Conservation (phyloP, 129 eudicot species). For the Flaveria brownii region DNA sequence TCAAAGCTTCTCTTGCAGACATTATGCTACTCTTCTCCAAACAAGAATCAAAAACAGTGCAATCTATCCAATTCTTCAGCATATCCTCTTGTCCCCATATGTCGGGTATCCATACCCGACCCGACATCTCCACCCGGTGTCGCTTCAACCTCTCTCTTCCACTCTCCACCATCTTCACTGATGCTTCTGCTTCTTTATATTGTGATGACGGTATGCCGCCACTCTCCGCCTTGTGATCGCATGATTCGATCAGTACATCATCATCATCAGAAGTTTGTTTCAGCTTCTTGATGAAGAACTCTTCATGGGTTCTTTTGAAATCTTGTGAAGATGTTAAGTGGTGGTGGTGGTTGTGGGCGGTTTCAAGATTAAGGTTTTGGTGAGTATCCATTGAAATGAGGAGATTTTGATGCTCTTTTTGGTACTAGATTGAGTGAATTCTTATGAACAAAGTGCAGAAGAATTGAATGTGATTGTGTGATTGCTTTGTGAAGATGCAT, state of each 20-base stretch:
- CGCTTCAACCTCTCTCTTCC: slow-evolving; percentile 75
- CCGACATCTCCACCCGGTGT: slow-evolving; percentile 66
- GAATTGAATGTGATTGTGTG: not conserved
- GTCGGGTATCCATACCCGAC: slow-evolving; percentile 82
- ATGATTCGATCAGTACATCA: not conserved
- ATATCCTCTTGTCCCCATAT: slow-evolving; percentile 74
- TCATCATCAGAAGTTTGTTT: not conserved
- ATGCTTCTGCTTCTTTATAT: not conserved
- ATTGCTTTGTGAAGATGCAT: not conserved
- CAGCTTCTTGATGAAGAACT: not conserved
- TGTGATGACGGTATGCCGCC: too few species aligned
- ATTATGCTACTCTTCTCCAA: slow-evolving; percentile 36
- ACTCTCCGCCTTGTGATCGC: not conserved
- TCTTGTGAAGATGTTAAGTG: slow-evolving; percentile 14
- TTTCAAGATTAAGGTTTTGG: slow-evolving; percentile 17
- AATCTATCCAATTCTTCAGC: slow-evolving; percentile 64
- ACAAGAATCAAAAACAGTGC: slow-evolving; percentile 55
- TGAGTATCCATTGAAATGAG: slow-evolving; percentile 28
- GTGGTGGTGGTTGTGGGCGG: slow-evolving; percentile 3
- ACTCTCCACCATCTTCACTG: slow-evolving; percentile 17
- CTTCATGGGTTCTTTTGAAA: slow-evolving; percentile 23
- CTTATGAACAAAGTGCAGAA: not conserved
- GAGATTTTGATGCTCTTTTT: not conserved
- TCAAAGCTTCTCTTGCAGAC: slow-evolving; percentile 65
- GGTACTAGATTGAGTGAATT: too few species aligned